These are phyloP conservation scores for Epipyxis sp. DNA, from an alignment of 108 stramenopile species.

Conservation along the genomic window DNA sequence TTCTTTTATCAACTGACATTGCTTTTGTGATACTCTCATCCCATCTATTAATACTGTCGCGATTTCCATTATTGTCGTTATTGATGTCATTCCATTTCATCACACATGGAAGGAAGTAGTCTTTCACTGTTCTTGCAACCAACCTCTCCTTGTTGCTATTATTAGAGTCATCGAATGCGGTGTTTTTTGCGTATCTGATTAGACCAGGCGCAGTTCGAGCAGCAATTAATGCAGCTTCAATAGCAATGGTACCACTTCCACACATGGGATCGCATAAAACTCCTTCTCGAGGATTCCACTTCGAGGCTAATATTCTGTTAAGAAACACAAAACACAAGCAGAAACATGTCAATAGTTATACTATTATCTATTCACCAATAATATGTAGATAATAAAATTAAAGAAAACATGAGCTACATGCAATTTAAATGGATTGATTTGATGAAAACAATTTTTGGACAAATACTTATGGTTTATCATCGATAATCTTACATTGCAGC, in stretches of 20 bases:
- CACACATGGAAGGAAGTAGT: background rate
- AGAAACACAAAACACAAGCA: background rate
- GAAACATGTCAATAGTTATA: too few relatives aligned
- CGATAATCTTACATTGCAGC: slow-evolving; percentile 1
- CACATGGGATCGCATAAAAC: slow-evolving; percentile 36
- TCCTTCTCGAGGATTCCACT: background rate
- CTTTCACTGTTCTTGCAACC: too few relatives aligned
- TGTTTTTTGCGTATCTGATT: background rate
- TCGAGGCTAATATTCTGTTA: background rate
- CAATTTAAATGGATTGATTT: too few relatives aligned
- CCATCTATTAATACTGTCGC: background rate
- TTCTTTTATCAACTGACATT: background rate
- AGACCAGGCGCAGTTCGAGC: slow-evolving; percentile 16
- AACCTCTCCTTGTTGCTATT: too few relatives aligned
- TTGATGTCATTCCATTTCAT: background rate
- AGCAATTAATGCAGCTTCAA: slow-evolving; percentile 34
- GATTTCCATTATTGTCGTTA: background rate
- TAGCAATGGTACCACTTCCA: slow-evolving; percentile 23
- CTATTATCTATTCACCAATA: too few relatives aligned
- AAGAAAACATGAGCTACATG: too few relatives aligned
- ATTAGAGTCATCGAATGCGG: too few relatives aligned
- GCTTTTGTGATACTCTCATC: background rate
- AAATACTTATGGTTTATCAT: too few relatives aligned
- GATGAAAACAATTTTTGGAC: too few relatives aligned
- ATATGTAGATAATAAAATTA: too few relatives aligned